These are phyloP conservation scores for Trametes sanguinea DNA, from an alignment of 768 basidiomycete genomes.

Conservation along the genomic window DNA sequence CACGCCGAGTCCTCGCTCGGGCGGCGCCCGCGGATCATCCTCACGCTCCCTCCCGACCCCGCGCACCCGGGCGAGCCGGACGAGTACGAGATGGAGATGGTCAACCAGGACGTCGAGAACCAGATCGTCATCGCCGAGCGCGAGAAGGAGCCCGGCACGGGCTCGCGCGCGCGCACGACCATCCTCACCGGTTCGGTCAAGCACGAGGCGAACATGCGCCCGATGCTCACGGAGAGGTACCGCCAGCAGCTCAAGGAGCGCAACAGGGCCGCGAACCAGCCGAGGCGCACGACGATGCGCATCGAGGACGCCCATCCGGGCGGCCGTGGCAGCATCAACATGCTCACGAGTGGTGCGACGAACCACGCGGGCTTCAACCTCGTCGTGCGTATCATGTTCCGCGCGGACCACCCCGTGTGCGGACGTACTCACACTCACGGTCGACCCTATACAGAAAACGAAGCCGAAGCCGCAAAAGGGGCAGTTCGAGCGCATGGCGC, in stretches of 20 bases:
- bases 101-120: slow-evolving; percentile 82
- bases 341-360: slow-evolving; percentile 74
- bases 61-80: slow-evolving; percentile 49
- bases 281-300: slow-evolving; percentile 63
- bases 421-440: slow-evolving; percentile 8
- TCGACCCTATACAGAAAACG: slow-evolving; percentile 48
- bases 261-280: slow-evolving; percentile 65
- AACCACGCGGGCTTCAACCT: slow-evolving; percentile 66
- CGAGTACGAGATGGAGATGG: slow-evolving; percentile 87
- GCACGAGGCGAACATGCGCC: slow-evolving; percentile 76
- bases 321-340: slow-evolving; percentile 73
- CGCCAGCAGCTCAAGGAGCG: slow-evolving; percentile 72
- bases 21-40: slow-evolving; percentile 60
- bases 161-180: slow-evolving; percentile 66
- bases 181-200: slow-evolving; percentile 80
- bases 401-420: background rate
- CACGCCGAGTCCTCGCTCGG: slow-evolving; percentile 44
- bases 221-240: slow-evolving; percentile 67
- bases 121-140: slow-evolving; percentile 84
- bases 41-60: slow-evolving; percentile 62
- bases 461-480: slow-evolving; percentile 71
- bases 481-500: slow-evolving; percentile 85
- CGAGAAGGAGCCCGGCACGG: slow-evolving; percentile 58
- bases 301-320: slow-evolving; percentile 74
- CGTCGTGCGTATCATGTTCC: slow-evolving; percentile 49